Conservation (phyloP, 257 asterid species). For the Solanum peruvianum region DNA sequence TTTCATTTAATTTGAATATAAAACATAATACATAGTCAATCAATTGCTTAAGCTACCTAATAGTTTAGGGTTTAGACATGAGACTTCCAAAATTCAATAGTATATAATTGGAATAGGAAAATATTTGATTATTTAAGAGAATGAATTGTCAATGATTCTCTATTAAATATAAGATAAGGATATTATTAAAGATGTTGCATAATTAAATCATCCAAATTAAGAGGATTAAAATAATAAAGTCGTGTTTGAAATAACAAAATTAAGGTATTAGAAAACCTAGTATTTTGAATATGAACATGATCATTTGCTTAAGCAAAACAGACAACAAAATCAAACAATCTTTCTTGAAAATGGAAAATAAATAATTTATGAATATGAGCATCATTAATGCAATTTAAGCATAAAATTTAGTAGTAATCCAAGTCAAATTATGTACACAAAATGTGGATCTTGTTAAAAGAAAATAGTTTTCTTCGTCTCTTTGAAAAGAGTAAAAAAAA, state of each 20-base stretch:
- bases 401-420: not conserved
- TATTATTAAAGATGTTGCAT: not conserved
- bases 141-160: not conserved
- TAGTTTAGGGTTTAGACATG: not conserved
- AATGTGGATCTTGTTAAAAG: not conserved
- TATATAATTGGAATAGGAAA: not conserved
- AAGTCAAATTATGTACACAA: not conserved
- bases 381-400: not conserved
- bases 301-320: not conserved
- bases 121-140: not conserved
- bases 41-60: not conserved
- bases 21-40: not conserved
- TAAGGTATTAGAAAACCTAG: not conserved
- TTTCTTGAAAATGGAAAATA: not conserved
- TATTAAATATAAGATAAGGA: not conserved
- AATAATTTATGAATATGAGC: not conserved
- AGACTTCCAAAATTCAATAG: not conserved
- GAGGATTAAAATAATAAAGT: not conserved
- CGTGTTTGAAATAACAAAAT: not conserved
- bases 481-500: not conserved
- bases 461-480: not conserved
- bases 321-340: not conserved
- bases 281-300: not conserved
- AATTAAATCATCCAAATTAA: not conserved
- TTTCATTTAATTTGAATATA: not conserved